Evolutionary conservation across 768 basidiomycete species (phyloP).

Genomic region (Scleroderma bovista): DNA sequence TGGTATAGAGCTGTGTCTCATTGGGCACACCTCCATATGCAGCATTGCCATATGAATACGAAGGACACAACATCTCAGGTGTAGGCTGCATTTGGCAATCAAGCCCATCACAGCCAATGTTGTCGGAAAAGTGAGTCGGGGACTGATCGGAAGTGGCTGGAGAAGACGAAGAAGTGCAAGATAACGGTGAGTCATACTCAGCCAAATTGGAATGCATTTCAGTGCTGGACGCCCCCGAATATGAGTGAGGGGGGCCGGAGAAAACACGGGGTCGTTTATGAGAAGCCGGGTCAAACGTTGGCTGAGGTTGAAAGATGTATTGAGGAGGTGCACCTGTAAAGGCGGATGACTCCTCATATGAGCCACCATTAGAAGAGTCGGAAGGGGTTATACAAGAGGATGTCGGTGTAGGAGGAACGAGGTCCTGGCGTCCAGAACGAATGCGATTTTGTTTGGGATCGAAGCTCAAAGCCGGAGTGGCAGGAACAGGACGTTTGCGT

Average conservation of each 20-base stretch:
- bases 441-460: conserved; percentile 13
- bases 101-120: conserved; percentile 1
- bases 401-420: conserved; percentile 3
- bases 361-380: conserved; percentile 6
- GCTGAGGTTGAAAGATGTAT: neutral
- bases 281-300: conserved; percentile 6
- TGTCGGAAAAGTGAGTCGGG: conserved; percentile 8
- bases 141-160: conserved; percentile 21
- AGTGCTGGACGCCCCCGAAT: conserved; percentile 8
- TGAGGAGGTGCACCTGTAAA: conserved; percentile 7
- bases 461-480: conserved; percentile 16
- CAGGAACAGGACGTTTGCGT: conserved; percentile 19
- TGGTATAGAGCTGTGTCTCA: neutral
- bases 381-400: conserved; percentile 7
- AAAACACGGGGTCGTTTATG: conserved; percentile 16
- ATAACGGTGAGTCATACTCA: conserved; percentile 19
- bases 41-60: neutral
- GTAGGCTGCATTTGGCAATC: conserved; percentile 2
- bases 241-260: conserved; percentile 6
- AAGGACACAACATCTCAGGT: neutral
- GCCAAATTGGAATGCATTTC: conserved; percentile 8
- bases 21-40: neutral
- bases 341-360: conserved; percentile 8
- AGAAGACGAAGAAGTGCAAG: conserved; percentile 19
- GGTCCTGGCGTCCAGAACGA: conserved; percentile 21